phyloP scores from a whole-genome alignment of 2,329 filamentous ascomycete genomes.

The Diaporthe citri region DNA sequence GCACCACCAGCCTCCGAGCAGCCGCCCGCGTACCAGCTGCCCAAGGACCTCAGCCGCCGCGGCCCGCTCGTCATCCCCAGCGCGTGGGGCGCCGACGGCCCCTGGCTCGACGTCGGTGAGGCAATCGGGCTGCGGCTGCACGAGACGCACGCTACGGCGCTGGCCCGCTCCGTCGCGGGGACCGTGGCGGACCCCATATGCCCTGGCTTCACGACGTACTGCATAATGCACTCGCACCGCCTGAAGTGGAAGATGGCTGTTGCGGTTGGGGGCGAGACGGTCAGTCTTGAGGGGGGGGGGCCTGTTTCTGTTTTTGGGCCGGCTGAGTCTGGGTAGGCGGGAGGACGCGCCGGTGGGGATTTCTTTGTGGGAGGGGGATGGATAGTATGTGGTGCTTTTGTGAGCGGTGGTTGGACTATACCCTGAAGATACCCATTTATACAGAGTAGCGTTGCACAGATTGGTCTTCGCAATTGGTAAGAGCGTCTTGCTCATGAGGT shows the following conservation, averaged over 20 bases:
- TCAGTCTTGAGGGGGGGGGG: constrained; percentile 9
- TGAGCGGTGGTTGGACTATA: background rate
- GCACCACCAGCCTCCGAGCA: background rate
- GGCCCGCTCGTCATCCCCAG: constrained; percentile 14
- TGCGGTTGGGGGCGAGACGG: constrained; percentile 10
- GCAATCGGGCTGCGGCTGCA: background rate
- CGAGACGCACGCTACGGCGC: background rate
- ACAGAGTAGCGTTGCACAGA: background rate
- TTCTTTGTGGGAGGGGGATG: background rate
- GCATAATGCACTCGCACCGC: constrained; percentile 44
- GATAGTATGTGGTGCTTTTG: background rate
- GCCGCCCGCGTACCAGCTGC: constrained; percentile 5
- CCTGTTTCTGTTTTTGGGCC: constrained; percentile 18
- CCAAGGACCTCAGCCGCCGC: background rate
- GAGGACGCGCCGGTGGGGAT: background rate
- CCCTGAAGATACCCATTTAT: background rate
- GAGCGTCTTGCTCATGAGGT: background rate
- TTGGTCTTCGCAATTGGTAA: background rate
- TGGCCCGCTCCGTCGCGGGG: background rate
- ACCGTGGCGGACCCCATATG: constrained; percentile 13
- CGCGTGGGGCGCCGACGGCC: background rate
- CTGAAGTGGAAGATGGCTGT: constrained; percentile 43
- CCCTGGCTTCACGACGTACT: constrained; percentile 46
- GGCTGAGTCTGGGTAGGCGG: background rate
- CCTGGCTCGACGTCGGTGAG: constrained; percentile 25